phyloP scores from a whole-genome alignment of 2,329 filamentous ascomycete species.

The Hansfordia pulvinata region DNA sequence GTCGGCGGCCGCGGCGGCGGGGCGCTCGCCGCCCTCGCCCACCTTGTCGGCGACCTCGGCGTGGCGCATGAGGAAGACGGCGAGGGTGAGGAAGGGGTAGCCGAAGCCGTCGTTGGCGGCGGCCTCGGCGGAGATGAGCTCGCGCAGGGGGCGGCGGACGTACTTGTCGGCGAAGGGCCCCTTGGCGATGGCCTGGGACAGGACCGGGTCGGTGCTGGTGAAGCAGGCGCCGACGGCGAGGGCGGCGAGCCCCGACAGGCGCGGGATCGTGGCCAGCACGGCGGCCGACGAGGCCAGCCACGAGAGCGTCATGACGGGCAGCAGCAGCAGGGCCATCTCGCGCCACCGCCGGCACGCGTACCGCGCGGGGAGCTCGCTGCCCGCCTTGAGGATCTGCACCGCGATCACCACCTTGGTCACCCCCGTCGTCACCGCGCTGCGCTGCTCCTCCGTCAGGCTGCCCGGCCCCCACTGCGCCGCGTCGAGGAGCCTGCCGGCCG shows the following conservation, averaged over 20 bases:
- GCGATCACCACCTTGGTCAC: constrained; percentile 45
- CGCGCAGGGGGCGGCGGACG: constrained; percentile 39
- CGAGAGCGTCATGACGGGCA: constrained; percentile 49
- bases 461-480: constrained; percentile 23
- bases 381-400: constrained; percentile 48
- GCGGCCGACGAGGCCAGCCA: constrained; percentile 45
- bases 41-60: constrained; percentile 22
- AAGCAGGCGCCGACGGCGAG: constrained; percentile 47
- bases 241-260: constrained; percentile 35
- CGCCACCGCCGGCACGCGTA: constrained; percentile 35
- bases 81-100: constrained; percentile 46
- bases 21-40: constrained; percentile 8
- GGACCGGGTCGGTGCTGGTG: constrained; percentile 47
- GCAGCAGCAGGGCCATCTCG: constrained; percentile 37
- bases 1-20: too few relatives aligned
- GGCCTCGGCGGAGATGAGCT: constrained; percentile 49
- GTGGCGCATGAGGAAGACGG: constrained; percentile 41
- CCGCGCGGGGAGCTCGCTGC: constrained; percentile 44
- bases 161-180: constrained; percentile 50
- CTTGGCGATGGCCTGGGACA: constrained; percentile 49
- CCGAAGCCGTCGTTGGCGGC: constrained; percentile 50
- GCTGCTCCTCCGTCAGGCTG: constrained; percentile 17
- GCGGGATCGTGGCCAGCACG: constrained; percentile 38
- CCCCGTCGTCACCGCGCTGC: constrained; percentile 27
- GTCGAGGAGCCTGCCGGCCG: constrained; percentile 37